Base-by-base conservation (phyloP, 2,329 filamentous ascomycete genomes). In the Colletotrichum coccodes region DNA sequence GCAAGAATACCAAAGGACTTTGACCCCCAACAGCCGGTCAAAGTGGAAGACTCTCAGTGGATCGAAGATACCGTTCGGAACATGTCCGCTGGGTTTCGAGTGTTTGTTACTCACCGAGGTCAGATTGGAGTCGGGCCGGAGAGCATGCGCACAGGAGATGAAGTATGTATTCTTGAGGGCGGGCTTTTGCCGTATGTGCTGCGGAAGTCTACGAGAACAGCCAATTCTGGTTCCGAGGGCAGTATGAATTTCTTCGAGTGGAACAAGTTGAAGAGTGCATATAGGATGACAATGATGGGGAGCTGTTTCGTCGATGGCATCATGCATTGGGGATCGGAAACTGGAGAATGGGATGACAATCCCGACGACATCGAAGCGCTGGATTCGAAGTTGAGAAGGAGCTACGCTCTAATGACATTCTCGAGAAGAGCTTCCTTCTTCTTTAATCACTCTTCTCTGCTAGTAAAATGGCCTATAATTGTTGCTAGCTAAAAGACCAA, bases 171-270 rank as follows among this genome's bases (percentile, higher is more conserved):
- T 16, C 38, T 71, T 11, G 54, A 60, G n/a, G 69, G 60, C 0
- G 60, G 60, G 3, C 50, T 70, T 2, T 49, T 65, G 65, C 69
- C 65, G 0, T 57, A 46, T 21, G 32, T 68, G 7, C 14, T 70
- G 26, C 56, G 52, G 0, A 9, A 6, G 11, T 30, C 46, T 16
- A 16, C 3, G 8, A n/a, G n/a, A n/a, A n/a, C n/a, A n/a, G n/a
- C n/a, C n/a, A n/a, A n/a, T n/a, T n/a, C n/a, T n/a, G n/a, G n/a
- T n/a, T n/a, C n/a, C n/a, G n/a, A n/a, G n/a, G 40, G 40, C 1
- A 59, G 40, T 1, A 32, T 59, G 1, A 46, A 1, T 5, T 16
- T 18, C 40, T 23, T 18, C 28, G 28, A 34, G 8, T 11, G 3
- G 1, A 26, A 14, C 5, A 69, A 69, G 3, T 54, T 18, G 4